Evolutionary conservation across 495 filamentous ascomycete genomes (phyloP), one percentile per base, ranked within the genome.

Genomic region (Aspergillus asperescens): DNA sequence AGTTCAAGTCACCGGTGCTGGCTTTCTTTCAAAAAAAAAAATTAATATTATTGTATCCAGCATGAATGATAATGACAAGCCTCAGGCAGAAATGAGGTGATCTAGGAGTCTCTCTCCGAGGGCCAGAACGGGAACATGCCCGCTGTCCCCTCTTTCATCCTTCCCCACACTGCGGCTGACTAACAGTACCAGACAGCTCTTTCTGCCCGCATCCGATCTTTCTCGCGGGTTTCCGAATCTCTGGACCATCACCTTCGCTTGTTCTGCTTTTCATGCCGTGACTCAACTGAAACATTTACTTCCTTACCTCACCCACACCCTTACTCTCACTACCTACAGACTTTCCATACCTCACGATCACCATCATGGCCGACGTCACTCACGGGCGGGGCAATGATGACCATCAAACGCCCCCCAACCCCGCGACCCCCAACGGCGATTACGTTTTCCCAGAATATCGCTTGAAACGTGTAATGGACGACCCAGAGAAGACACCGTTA

Each of bases 391-490:
- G 61, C 50, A 63, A 69, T 29, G 61, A 65, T 54, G 64, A 64
- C 40, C 65, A 65, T 40, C 62, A 61, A 39, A 35, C 50, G 27
- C 55, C 61, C 18, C 48, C 61, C 50, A 49, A 55, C 19, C 54
- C 63, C 16, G 41, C 63, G 13, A 58, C 68, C 31, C 63, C 67
- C 1, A 64, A 76, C 53, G 69, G 73, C 50, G 71, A 82, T 50
- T 95, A 95, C 70, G 72, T 62, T 47, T 94, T 95, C 60, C 90
- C 90, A 2, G 73, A 76, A 29, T 63, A 81, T 35, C 82, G 89
- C 45, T 71, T 96, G 24, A 81, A 80, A 69, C 80, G 73, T 44
- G 78, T 74, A n/a, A 84, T 92, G 70, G 74, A 70, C 20, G 77
- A 88, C 56, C 68, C 82, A 7, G 76, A 77, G 37, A 89, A 86